Conservation (phyloP, 352 stramenopile species). For the Pythium folliculosum region DNA sequence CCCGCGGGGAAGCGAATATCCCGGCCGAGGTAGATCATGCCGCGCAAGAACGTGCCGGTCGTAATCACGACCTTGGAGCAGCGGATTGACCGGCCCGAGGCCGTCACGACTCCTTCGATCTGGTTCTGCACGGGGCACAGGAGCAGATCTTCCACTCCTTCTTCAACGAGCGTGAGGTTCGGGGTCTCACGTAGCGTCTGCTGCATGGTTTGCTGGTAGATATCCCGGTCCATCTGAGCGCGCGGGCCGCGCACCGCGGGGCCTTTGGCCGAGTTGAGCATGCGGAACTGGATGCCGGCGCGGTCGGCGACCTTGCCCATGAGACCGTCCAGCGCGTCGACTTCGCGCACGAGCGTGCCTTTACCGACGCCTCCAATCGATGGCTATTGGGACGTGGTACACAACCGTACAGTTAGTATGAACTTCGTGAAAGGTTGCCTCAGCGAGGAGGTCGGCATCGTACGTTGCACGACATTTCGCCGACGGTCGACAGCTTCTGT, state of each 20-base stretch:
- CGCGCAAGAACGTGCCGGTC: constrained; percentile 97
- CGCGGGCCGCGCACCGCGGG: constrained; percentile 88
- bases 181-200: constrained; percentile 57
- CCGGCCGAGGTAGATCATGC: constrained; percentile 95
- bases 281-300: constrained; percentile 96
- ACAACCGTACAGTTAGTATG: too few relatives aligned
- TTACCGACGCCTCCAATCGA: constrained; percentile 98
- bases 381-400: constrained; percentile 64
- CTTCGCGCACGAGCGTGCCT: constrained; percentile 97
- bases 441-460: too few relatives aligned
- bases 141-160: constrained; percentile 95
- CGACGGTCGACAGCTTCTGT: constrained; percentile 93
- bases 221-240: constrained; percentile 96
- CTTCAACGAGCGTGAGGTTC: constrained; percentile 94
- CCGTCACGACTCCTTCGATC: constrained; percentile 68
- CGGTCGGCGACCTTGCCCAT: constrained; percentile 96
- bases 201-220: constrained; percentile 97
- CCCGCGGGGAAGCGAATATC: constrained; percentile 92
- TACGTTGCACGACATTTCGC: constrained; percentile 99
- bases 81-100: constrained; percentile 53
- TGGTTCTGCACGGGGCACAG: constrained; percentile 67
- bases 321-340: constrained; percentile 97
- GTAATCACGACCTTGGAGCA: constrained; percentile 92
- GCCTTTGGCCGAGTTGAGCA: constrained; percentile 96
- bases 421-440: too few relatives aligned